Percentiles rank a stretch among this genome's conserved stretches.
phyloP scores from a whole-genome alignment of 371 early-diverging fungal species.

The Mucor indicus region DNA sequence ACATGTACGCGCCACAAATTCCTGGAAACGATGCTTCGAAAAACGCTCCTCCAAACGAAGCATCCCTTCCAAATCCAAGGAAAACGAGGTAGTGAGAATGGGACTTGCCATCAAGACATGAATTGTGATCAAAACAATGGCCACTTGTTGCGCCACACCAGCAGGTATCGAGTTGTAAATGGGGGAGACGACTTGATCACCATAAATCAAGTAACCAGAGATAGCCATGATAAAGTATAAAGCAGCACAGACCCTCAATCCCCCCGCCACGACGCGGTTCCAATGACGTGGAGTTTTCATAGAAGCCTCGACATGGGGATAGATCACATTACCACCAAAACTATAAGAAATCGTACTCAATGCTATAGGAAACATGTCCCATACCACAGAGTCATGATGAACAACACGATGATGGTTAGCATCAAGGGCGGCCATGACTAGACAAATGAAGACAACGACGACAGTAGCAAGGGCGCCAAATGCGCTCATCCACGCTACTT shows the following conservation, averaged over 20 bases:
- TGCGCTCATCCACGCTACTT: constrained; percentile 58
- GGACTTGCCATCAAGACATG: constrained; percentile 86
- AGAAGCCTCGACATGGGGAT: constrained; percentile 80
- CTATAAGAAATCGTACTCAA: constrained; percentile 71
- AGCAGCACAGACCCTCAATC: constrained; percentile 65
- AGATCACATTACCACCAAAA: constrained; percentile 81
- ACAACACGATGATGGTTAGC: constrained; percentile 12
- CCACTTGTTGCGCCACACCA: constrained; percentile 59
- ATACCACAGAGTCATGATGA: constrained; percentile 44
- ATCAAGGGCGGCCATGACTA: constrained; percentile 38
- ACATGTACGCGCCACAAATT: constrained; percentile 54
- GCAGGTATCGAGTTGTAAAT: constrained; percentile 70
- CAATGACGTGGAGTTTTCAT: constrained; percentile 79
- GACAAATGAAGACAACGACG: constrained; percentile 41
- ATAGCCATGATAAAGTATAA: constrained; percentile 76
- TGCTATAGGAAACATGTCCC: constrained; percentile 54
- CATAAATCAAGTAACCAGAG: constrained; percentile 85
- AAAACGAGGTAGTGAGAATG: constrained; percentile 76
- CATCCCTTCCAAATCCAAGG: constrained; percentile 67
- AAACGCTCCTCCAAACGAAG: constrained; percentile 55
- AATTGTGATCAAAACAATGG: constrained; percentile 74
- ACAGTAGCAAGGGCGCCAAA: constrained; percentile 57
- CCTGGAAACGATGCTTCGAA: constrained; percentile 43
- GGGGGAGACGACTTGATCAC: constrained; percentile 64
- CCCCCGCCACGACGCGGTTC: constrained; percentile 65